Percentiles rank a stretch among this genome's conserved stretches.
phyloP scores from a whole-genome alignment of 257 asterid genomes.

The Haberlea rhodopensis region DNA sequence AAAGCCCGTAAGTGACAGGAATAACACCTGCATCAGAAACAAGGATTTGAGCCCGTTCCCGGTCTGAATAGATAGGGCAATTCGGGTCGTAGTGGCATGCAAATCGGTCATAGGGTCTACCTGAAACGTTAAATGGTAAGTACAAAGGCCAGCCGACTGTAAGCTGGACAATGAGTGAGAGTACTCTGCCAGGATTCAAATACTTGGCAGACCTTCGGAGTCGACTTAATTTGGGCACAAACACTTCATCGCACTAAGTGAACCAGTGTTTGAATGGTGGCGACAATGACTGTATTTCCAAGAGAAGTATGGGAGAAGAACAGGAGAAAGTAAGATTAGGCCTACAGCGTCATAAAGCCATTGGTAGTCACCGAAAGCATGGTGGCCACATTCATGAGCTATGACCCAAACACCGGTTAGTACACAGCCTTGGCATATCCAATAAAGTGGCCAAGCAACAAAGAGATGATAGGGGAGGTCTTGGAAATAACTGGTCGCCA shows the following conservation, averaged over 20 bases:
- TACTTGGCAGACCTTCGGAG: slow-evolving; percentile 28
- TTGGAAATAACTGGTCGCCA: slow-evolving; percentile 37
- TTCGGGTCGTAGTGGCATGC: slow-evolving; percentile 45
- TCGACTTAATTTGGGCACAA: slow-evolving; percentile 43
- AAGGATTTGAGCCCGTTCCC: slow-evolving; percentile 40
- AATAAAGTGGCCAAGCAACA: slow-evolving; percentile 45
- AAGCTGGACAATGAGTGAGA: slow-evolving; percentile 34
- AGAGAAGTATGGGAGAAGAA: slow-evolving; percentile 54
- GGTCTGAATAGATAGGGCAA: slow-evolving; percentile 44
- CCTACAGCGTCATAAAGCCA: neutral
- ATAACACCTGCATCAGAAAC: slow-evolving; percentile 41
- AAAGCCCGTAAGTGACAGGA: slow-evolving; percentile 30
- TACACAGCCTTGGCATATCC: slow-evolving; percentile 55
- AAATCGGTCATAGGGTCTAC: slow-evolving; percentile 43
- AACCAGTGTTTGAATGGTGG: slow-evolving; percentile 55
- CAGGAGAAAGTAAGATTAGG: slow-evolving; percentile 30
- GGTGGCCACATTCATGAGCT: slow-evolving; percentile 24
- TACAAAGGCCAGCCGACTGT: slow-evolving; percentile 56
- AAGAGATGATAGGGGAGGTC: slow-evolving; percentile 39
- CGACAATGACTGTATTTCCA: slow-evolving; percentile 59
- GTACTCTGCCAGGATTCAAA: slow-evolving; percentile 41
- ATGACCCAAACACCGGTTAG: slow-evolving; percentile 52
- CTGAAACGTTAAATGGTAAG: slow-evolving; percentile 43
- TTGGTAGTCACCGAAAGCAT: slow-evolving; percentile 2
- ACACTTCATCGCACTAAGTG: slow-evolving; percentile 53